Conservation (phyloP, 108 stramenopile species). For the Cylindrotheca closterium region DNA sequence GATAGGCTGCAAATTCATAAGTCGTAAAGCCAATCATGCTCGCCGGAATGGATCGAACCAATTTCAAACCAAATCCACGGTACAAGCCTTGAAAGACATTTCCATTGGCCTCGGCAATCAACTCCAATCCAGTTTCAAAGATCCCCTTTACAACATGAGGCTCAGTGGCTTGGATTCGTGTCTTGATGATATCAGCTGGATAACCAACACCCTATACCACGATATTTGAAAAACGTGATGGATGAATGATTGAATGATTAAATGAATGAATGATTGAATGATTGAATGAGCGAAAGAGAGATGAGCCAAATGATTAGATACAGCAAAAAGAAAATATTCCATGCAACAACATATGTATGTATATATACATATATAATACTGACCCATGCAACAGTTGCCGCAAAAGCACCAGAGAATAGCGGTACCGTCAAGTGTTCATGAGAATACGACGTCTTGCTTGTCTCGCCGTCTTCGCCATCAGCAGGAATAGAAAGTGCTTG, state of each 20-base stretch:
- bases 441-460: conserved; percentile 23
- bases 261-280: neutral
- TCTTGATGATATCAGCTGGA: conserved; percentile 83
- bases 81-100: conserved; percentile 58
- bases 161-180: conserved; percentile 58
- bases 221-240: neutral
- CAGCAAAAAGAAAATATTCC: conserved; percentile 1
- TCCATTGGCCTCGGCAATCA: conserved; percentile 59
- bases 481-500: neutral
- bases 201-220: conserved; percentile 76
- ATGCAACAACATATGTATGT: neutral
- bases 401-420: conserved; percentile 69
- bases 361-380: neutral
- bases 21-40: conserved; percentile 75
- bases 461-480: neutral
- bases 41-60: conserved; percentile 71
- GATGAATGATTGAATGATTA: neutral
- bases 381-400: conserved; percentile 80
- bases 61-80: conserved; percentile 76
- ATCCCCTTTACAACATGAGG: conserved; percentile 28
- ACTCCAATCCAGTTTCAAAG: conserved; percentile 43
- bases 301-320: neutral
- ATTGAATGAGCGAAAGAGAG: neutral
- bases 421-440: conserved; percentile 62
- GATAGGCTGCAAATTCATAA: conserved; percentile 61